phyloP scores from a whole-genome alignment of 805 yeast species.

The Metschnikowia kofuensis region DNA sequence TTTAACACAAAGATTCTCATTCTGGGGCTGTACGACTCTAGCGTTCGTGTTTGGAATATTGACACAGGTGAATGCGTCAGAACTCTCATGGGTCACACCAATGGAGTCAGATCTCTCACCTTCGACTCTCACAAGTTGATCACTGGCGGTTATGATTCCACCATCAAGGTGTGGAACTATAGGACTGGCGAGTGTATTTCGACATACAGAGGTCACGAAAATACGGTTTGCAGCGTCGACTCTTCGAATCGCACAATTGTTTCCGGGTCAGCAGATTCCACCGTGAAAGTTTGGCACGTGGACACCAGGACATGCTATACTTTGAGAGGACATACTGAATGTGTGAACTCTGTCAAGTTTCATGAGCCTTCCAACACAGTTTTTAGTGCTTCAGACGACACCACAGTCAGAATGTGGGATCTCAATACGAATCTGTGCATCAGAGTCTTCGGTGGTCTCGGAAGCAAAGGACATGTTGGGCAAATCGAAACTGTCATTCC shows the following conservation, averaged over 20 bases:
- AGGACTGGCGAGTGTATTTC: slow-evolving; percentile 92
- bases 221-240: slow-evolving; percentile 81
- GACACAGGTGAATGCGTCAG: slow-evolving; percentile 72
- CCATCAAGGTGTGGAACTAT: slow-evolving; percentile 94
- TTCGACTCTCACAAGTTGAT: slow-evolving; percentile 89
- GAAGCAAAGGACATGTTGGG: slow-evolving; percentile 81
- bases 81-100: slow-evolving; percentile 82
- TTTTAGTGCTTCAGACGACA: slow-evolving; percentile 87
- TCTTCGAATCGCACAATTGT: slow-evolving; percentile 78
- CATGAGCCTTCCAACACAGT: slow-evolving; percentile 76
- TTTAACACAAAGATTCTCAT: slow-evolving; percentile 73
- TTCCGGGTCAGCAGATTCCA: slow-evolving; percentile 88
- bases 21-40: slow-evolving; percentile 90
- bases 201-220: slow-evolving; percentile 90
- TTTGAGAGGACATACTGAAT: slow-evolving; percentile 86
- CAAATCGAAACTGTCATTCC: slow-evolving; percentile 94
- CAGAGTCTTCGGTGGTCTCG: slow-evolving; percentile 72
- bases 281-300: slow-evolving; percentile 95
- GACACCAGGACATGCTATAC: slow-evolving; percentile 91
- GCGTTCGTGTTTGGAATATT: slow-evolving; percentile 91
- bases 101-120: slow-evolving; percentile 79
- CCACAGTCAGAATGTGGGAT: slow-evolving; percentile 95
- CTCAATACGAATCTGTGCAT: slow-evolving; percentile 75
- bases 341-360: slow-evolving; percentile 88
- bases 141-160: slow-evolving; percentile 87